phyloP scores from a whole-genome alignment of 1,139 yeast species.

The Saccharomyces hybrid region DNA sequence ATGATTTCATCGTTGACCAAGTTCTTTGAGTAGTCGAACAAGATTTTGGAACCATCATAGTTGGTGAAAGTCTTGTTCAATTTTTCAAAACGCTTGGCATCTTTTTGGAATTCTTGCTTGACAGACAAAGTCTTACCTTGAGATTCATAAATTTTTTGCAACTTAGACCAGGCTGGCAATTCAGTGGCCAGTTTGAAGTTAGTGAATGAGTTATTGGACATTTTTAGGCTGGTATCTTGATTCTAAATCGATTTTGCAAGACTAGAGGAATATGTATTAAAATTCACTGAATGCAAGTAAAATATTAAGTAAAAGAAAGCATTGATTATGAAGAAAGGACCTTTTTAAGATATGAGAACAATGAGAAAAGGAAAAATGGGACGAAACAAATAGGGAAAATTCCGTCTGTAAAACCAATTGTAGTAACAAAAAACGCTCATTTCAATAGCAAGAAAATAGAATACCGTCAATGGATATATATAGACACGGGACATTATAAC shows the following conservation, averaged over 20 bases:
- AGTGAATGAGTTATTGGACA: slow-evolving; percentile 33
- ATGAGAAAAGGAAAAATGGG: not conserved
- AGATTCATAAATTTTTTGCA: slow-evolving; percentile 61
- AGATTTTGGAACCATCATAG: slow-evolving; percentile 77
- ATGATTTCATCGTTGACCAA: slow-evolving; percentile 80
- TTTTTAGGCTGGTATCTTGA: slow-evolving; percentile 12
- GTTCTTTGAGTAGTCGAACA: slow-evolving; percentile 94
- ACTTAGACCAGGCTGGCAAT: slow-evolving; percentile 76
- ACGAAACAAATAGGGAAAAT: not conserved
- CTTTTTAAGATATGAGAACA: not conserved
- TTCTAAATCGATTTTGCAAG: not conserved
- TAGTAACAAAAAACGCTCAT: not conserved
- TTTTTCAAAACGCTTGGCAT: slow-evolving; percentile 67
- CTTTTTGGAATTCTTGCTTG: slow-evolving; percentile 67
- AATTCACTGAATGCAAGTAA: not conserved
- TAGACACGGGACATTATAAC: not conserved
- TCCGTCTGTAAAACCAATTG: not conserved
- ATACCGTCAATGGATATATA: not conserved
- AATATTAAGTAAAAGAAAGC: slow-evolving; percentile 1
- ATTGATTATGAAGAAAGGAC: not conserved
- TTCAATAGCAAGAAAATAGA: not conserved
- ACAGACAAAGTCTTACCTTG: slow-evolving; percentile 66
- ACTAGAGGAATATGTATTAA: not conserved
- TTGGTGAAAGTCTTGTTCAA: slow-evolving; percentile 70
- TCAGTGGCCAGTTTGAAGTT: slow-evolving; percentile 64